A percentile compares a stretch with the other conserved stretches of the same genome.
phyloP scores from a whole-genome alignment of 257 asterid genomes.

The Scutellaria galericulata region DNA sequence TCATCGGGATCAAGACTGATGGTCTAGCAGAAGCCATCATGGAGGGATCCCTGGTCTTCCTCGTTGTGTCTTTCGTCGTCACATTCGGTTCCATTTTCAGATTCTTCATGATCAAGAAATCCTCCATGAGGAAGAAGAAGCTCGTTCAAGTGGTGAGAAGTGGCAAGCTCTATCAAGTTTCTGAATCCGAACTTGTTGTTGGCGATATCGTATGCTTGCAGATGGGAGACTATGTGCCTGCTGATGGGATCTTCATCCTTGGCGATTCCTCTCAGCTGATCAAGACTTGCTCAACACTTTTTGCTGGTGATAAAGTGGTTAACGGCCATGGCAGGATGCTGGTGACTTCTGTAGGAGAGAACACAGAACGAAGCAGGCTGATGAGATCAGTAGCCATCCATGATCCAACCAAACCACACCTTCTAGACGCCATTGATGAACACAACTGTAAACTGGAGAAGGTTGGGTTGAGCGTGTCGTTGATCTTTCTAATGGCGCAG shows the following conservation, averaged over 20 bases:
- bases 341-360: slow-evolving; percentile 50
- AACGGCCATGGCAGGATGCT: slow-evolving; percentile 41
- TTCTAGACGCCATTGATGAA: slow-evolving; percentile 33
- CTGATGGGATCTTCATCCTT: slow-evolving; percentile 46
- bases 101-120: slow-evolving; percentile 30
- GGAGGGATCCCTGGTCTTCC: slow-evolving; percentile 35
- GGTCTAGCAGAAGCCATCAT: slow-evolving; percentile 35
- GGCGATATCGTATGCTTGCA: slow-evolving; percentile 47
- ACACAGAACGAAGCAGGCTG: slow-evolving; percentile 46
- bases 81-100: slow-evolving; percentile 28
- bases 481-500: slow-evolving; percentile 45
- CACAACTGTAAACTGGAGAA: slow-evolving; percentile 43
- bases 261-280: slow-evolving; percentile 20
- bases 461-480: slow-evolving; percentile 40
- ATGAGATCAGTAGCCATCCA: not conserved
- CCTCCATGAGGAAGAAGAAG: slow-evolving; percentile 9
- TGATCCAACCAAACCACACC: not conserved
- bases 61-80: slow-evolving; percentile 31
- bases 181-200: slow-evolving; percentile 45
- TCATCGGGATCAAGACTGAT: slow-evolving; percentile 40
- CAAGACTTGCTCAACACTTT: slow-evolving; percentile 32
- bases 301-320: slow-evolving; percentile 34
- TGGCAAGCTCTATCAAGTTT: slow-evolving; percentile 23
- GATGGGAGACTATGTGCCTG: slow-evolving; percentile 47
- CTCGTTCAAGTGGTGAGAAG: slow-evolving; percentile 34